Evolutionary conservation across 2,329 filamentous ascomycete species (phyloP), one percentile per base, ranked within the genome.

Genomic region (Hymenoscyphus scutula): DNA sequence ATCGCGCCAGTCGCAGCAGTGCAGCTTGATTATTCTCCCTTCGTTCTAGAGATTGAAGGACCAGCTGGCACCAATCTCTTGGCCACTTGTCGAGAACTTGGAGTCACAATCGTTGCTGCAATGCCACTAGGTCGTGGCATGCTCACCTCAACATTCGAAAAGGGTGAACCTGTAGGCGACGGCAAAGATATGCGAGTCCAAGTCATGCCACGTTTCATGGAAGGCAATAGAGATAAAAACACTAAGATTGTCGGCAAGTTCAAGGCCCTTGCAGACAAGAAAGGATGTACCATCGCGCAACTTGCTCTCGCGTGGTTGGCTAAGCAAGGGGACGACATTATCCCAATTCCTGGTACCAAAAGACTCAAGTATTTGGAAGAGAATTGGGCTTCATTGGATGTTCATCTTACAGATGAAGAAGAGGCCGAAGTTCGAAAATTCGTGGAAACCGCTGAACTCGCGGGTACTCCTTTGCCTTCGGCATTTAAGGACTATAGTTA

Each of bases 281-380:
- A 89, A 74, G 79, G 71, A 3, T 79, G 77, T 54, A 86, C 86
- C 0, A 68, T 84, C 0, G 79, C 78, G 1, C 82, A 90, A 70
- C 71, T 90, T 34, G 81, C 84, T 1, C 76, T 89, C 30, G 86
- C 86, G 0, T 90, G 87, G 86, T 68, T 89, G 61, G 68, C 87
- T 66, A 80, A 80, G 3, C 85, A 89, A 68, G 84, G 83, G 0
- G 77, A 82, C 2, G 82, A 87, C 67, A 77, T 89, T 57, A 81
- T 86, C 68, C 84, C 87, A 0, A 89, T 83, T 58, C 84, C 79
- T 0, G 81, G 80, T 1, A 83, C 81, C 0, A 82, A 78, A 71
- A 79, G 72, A 60, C 72, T 79, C 41, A 76, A 76, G 67, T 80
- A 79, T 61, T 69, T 84, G 30, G 77, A 82, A 61, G 76, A 82